Base-by-base conservation (phyloP, 2,329 filamentous ascomycete genomes). In the Hypoxylon sp. region DNA sequence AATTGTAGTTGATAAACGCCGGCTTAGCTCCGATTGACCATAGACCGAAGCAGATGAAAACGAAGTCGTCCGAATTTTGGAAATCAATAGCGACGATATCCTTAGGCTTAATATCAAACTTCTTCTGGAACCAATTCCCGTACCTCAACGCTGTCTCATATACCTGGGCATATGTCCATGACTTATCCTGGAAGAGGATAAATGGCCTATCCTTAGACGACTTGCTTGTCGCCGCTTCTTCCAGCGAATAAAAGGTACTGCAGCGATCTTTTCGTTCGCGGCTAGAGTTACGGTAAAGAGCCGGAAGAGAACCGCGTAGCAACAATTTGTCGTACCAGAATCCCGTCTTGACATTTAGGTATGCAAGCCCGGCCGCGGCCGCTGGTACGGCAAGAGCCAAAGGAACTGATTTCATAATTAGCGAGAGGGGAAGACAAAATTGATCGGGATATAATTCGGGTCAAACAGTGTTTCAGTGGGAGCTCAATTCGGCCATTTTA, bases 1-100 rank as follows among this genome's bases (percentile, higher is more conserved):
- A 82, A 76, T 96, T 96, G 80, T 94, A 95, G 80, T 97, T 97
- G 80, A 97, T 91, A 73, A 96, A 93, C 0, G 93, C 93, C 0
- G 93, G 93, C 61, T 89, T 89, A 0, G 92, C 93, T 10, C 94
- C 94, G 64, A 97, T 89, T 30, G 90, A 89, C 93, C 93, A 97
- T 32, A 97, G 80, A 0, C 90, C 93, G 60, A 94, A 83, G 85
- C 90, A 88, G 7, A 97, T 69, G 76, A 94, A 92, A 28, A 95
- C 75, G 74, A 93, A 95, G 2, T 86, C 85, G n/a, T 93, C 89
- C 43, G 89, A 92, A 77, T 97, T 97, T 79, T 91, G 90, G 72
- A 93, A 92, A 78, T 96, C 86, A 72, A 97, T 85, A 7, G 92
- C 93, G 17, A 97, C 91, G 34, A 97, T 88, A 57, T 97, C 92